Percentiles rank a stretch among this genome's conserved stretches.
Conservation (phyloP, 1,139 yeast genomes). For the Scheffersomyces quercinus region DNA sequence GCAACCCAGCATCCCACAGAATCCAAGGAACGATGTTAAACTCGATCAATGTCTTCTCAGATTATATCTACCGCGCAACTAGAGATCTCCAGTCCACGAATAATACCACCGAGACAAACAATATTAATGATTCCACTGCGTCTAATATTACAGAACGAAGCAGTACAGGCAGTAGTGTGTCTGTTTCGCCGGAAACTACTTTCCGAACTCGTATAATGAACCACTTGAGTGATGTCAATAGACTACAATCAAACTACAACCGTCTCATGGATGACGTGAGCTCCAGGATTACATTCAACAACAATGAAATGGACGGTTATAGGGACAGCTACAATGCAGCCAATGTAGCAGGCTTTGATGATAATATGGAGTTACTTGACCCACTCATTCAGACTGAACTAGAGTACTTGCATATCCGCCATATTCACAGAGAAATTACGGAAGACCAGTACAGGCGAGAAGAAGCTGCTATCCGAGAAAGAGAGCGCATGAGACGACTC, state of each 20-base stretch:
- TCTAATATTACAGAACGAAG: too few species aligned
- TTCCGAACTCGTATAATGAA: neutral
- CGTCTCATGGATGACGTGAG: neutral
- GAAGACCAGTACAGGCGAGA: neutral
- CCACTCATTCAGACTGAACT: neutral
- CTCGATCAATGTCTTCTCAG: neutral
- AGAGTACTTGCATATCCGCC: neutral
- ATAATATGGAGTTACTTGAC: neutral
- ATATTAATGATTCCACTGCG: too few species aligned
- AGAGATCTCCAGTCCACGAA: too few species aligned
- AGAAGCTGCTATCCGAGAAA: neutral
- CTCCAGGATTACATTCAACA: neutral
- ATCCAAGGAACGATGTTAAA: neutral
- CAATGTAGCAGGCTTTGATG: too few species aligned
- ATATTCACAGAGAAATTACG: neutral
- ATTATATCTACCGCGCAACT: neutral
- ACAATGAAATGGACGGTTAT: neutral
- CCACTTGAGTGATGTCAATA: neutral
- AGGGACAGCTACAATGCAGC: neutral
- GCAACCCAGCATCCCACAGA: too few species aligned
- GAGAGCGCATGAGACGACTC: neutral
- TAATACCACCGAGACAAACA: too few species aligned
- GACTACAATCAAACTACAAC: neutral
- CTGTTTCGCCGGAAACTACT: too few species aligned
- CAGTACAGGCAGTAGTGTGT: too few species aligned